Conservation (phyloP, 441 rosid species). For the Breynia disticha region DNA sequence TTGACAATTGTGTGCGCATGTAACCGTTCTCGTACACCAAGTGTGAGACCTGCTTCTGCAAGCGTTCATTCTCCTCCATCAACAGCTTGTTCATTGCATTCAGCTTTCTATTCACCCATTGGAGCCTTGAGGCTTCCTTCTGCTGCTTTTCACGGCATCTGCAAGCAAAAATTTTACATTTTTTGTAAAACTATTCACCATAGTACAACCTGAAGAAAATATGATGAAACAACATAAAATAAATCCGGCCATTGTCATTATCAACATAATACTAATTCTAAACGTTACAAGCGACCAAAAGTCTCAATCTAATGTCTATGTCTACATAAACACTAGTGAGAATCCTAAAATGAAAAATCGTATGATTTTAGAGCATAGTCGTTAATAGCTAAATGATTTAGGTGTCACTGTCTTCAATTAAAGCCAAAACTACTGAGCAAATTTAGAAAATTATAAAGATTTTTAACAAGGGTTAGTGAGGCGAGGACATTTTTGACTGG, state of each 20-base stretch:
- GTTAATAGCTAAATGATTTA: slow-evolving; percentile 15
- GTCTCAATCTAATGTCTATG: not conserved
- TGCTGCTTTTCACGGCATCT: slow-evolving; percentile 94
- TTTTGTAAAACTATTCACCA: not conserved
- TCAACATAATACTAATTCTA: no score
- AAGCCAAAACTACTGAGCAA: not conserved
- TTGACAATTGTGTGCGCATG: slow-evolving; percentile 68
- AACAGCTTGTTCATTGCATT: slow-evolving; percentile 84
- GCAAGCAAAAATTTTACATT: not conserved
- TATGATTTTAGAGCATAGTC: not conserved
- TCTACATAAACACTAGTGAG: not conserved
- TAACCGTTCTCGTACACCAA: slow-evolving; percentile 86
- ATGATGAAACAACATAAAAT: no score
- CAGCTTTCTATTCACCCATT: slow-evolving; percentile 77
- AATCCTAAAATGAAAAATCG: not conserved
- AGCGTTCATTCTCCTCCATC: slow-evolving; percentile 95
- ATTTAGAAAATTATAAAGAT: not conserved
- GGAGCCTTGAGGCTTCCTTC: slow-evolving; percentile 85
- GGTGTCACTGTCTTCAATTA: slow-evolving; percentile 25
- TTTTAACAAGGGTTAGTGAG: no score
- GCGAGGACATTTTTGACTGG: no score
- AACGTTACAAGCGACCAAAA: not conserved
- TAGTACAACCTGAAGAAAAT: not conserved
- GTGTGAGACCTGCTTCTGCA: slow-evolving; percentile 93
- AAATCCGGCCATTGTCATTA: no score